Conservation (phyloP, 495 filamentous ascomycete species). For the Xylaria castorea region DNA sequence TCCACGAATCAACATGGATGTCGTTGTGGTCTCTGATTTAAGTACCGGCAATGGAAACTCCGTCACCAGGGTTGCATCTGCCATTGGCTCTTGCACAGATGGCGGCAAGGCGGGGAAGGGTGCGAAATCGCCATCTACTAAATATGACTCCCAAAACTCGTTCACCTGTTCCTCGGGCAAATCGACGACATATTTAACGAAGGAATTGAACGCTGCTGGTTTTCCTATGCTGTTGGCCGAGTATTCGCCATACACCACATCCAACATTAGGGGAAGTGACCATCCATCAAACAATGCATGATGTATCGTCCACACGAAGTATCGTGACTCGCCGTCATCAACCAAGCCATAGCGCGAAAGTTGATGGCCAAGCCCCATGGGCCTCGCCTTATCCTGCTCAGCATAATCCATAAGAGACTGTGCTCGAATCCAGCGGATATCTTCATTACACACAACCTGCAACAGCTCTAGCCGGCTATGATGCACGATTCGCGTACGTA, state of each 20-base stretch:
- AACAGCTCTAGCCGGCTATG: background rate
- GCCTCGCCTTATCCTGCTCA: background rate
- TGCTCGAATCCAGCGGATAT: background rate
- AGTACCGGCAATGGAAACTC: too few relatives aligned
- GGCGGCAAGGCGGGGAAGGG: too few relatives aligned
- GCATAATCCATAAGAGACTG: background rate
- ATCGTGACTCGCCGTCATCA: background rate
- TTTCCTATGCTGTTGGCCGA: background rate
- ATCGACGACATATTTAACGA: background rate
- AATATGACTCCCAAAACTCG: background rate
- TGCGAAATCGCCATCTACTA: too few relatives aligned
- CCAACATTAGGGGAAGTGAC: conserved; percentile 54
- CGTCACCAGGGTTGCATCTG: too few relatives aligned
- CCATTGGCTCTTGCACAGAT: too few relatives aligned
- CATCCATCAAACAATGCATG: conserved; percentile 73
- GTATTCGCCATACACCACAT: background rate
- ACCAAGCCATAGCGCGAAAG: background rate
- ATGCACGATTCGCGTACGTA: background rate
- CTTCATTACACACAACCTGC: background rate
- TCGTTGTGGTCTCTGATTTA: too few relatives aligned
- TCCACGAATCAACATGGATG: too few relatives aligned
- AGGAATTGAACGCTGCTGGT: background rate
- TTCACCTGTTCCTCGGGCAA: background rate
- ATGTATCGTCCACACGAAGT: conserved; percentile 47
- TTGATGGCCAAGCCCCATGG: background rate